Percentiles rank a stretch among this genome's conserved stretches.
Evolutionary conservation across 2,329 filamentous ascomycete species (phyloP).

Genomic region (Thelonectria blattea): DNA sequence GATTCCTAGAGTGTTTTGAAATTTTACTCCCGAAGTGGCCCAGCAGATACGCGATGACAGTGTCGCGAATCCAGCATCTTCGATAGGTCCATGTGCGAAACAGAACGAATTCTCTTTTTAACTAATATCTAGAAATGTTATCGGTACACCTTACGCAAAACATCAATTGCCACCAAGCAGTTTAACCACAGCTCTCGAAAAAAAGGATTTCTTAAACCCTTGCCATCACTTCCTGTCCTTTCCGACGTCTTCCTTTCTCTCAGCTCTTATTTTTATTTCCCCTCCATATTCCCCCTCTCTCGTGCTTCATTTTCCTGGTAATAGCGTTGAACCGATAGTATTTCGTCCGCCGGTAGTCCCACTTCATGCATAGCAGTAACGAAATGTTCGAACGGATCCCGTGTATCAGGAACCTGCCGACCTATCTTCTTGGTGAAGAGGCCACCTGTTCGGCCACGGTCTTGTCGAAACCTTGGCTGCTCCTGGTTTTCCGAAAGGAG

Average conservation of each 20-base stretch:
- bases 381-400: constrained; percentile 12
- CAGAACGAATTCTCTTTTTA: too few species aligned
- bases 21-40: too few species aligned
- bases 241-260: not conserved
- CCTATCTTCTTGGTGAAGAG: constrained; percentile 8
- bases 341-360: constrained; percentile 5
- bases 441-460: constrained; percentile 9
- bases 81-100: too few species aligned
- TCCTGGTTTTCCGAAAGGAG: constrained; percentile 1
- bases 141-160: too few species aligned
- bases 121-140: too few species aligned
- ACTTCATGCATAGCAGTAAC: not conserved
- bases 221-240: not conserved
- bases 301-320: not conserved
- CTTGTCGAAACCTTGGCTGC: constrained; percentile 16
- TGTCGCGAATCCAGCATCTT: too few species aligned
- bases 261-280: not conserved
- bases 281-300: not conserved
- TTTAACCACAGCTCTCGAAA: not conserved
- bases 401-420: not conserved
- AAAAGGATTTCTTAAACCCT: not conserved
- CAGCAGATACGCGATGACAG: too few species aligned
- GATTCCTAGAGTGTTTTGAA: too few species aligned
- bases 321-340: not conserved
- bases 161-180: too few species aligned